These are phyloP conservation scores for Aspergillus sp. DNA, from an alignment of 2,329 filamentous ascomycete species.

Conservation along the genomic window DNA sequence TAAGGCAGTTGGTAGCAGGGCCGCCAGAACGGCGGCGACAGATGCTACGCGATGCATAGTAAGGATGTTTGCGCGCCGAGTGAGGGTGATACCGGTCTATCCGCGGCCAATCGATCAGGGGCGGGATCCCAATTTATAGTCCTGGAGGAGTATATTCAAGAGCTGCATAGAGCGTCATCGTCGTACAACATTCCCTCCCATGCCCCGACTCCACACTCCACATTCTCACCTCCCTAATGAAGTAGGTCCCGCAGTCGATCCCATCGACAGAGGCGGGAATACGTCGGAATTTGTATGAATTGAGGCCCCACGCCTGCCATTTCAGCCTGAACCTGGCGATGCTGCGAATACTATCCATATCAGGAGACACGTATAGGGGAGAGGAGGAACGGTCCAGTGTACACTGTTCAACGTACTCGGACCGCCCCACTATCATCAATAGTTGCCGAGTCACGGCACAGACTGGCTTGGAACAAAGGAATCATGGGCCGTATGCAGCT, in stretches of 20 bases:
- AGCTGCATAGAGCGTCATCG: background rate
- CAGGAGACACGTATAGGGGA: too few species aligned
- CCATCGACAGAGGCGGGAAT: conserved; percentile 9
- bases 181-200: background rate
- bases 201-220: conserved; percentile 9
- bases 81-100: background rate
- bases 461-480: too few species aligned
- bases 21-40: conserved; percentile 18
- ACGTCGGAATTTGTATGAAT: conserved; percentile 1
- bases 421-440: too few species aligned
- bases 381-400: too few species aligned
- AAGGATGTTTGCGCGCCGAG: background rate
- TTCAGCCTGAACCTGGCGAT: conserved; percentile 6
- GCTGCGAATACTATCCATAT: background rate
- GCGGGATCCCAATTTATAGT: conserved; percentile 7
- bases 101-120: background rate
- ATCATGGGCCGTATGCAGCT: too few species aligned
- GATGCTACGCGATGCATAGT: conserved; percentile 18
- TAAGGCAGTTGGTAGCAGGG: conserved; percentile 19
- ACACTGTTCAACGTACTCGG: too few species aligned
- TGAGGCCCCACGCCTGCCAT: background rate
- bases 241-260: conserved; percentile 23
- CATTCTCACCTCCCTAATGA: conserved; percentile 9
- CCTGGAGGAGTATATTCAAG: background rate
- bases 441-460: too few species aligned